Evolutionary conservation across 345 rosid genomes (phyloP).

Genomic region (Streptanthus diversifolius): DNA sequence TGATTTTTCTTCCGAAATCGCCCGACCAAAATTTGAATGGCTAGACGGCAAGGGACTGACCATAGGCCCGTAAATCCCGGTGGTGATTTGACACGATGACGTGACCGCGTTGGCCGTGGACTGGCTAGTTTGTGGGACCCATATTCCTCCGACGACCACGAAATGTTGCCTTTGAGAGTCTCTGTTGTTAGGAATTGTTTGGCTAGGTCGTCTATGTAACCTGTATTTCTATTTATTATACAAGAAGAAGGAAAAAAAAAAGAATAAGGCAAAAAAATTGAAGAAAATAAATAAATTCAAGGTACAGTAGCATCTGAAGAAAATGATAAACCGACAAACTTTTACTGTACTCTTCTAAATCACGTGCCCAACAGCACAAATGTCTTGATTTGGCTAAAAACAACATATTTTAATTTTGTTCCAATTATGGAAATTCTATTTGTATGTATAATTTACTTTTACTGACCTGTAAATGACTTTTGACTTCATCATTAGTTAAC

Average conservation of each 20-base stretch:
- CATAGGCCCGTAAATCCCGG: slow-evolving; percentile 44
- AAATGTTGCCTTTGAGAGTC: slow-evolving; percentile 69
- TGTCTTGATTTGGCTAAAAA: slow-evolving; percentile 26
- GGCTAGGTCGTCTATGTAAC: slow-evolving; percentile 71
- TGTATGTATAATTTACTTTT: background rate
- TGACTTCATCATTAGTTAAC: slow-evolving; percentile 93
- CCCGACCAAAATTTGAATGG: slow-evolving; percentile 2
- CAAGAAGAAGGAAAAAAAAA: background rate
- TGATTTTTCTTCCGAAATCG: background rate
- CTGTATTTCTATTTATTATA: slow-evolving; percentile 66
- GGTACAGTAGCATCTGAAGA: background rate
- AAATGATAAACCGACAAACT: background rate
- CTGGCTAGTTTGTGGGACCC: slow-evolving; percentile 65
- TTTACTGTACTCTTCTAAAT: slow-evolving; percentile 2
- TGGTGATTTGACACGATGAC: slow-evolving; percentile 31
- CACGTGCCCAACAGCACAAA: slow-evolving; percentile 1
- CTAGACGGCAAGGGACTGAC: slow-evolving; percentile 29
- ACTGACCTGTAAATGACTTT: slow-evolving; percentile 93
- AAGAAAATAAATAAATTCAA: background rate
- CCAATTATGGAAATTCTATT: background rate
- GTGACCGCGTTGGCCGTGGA: slow-evolving; percentile 39
- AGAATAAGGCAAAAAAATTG: background rate
- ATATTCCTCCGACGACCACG: slow-evolving; percentile 83
- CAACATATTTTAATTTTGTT: background rate
- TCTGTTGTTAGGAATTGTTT: slow-evolving; percentile 37